phyloP scores from a whole-genome alignment of 306 rosid species.

The Herpetospermum pedunculosum region DNA sequence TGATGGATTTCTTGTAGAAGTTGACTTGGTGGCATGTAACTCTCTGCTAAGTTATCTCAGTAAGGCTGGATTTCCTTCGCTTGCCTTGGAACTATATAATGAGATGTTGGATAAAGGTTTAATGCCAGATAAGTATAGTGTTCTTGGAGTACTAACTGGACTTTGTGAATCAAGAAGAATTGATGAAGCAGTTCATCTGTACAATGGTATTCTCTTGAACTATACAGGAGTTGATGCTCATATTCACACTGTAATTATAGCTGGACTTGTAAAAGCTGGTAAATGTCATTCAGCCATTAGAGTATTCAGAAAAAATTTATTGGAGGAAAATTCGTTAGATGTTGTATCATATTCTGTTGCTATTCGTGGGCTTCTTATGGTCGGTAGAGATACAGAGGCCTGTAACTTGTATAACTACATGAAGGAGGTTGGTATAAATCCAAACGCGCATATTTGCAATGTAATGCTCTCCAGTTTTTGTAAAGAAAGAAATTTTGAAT shows the following conservation, averaged over 20 bases:
- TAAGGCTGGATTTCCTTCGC: conserved; percentile 31
- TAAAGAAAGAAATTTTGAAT: conserved; percentile 24
- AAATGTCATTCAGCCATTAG: conserved; percentile 27
- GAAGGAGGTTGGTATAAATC: conserved; percentile 42
- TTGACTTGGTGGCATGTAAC: conserved; percentile 47
- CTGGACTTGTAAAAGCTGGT: conserved; percentile 39
- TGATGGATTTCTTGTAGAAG: conserved; percentile 16
- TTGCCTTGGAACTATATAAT: conserved; percentile 30
- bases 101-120: conserved; percentile 37
- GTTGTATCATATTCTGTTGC: conserved; percentile 32
- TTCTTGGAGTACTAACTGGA: conserved; percentile 41
- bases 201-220: conserved; percentile 27
- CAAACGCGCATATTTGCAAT: conserved; percentile 31
- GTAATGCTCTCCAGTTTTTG: conserved; percentile 28
- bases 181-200: conserved; percentile 38
- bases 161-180: conserved; percentile 41
- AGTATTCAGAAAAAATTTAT: conserved; percentile 24
- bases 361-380: conserved; percentile 39
- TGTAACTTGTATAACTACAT: conserved; percentile 25
- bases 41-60: conserved; percentile 33
- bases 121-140: conserved; percentile 44
- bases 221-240: conserved; percentile 36
- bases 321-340: conserved; percentile 30
- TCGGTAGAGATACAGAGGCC: conserved; percentile 45
- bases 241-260: conserved; percentile 33